Base-by-base conservation (phyloP, 192 early-diverging fungal species). In the Phlyctochytrium bullatum region DNA sequence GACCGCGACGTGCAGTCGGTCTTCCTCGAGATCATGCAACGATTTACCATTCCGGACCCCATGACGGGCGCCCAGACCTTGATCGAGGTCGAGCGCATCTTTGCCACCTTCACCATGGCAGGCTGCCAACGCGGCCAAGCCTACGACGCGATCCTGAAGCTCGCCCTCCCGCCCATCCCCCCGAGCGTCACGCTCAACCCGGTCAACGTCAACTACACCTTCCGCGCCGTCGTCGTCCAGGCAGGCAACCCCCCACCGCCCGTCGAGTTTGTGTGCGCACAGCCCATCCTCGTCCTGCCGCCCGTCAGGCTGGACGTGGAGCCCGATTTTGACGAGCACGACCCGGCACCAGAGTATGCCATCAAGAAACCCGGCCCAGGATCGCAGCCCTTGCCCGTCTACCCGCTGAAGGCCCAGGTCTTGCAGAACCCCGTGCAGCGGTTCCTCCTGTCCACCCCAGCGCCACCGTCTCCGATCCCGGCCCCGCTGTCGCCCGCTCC, bases 21-120 rank as follows among this genome's bases (percentile, higher is more conserved):
- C 20, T 57, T 57, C 27, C 6, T 57, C 6, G 54, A 57, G 54
- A 14, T 57, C 54, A 28, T 57, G 20, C 54, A 57, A 25, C 10
- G 27, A 28, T 14, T 57, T 27, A 28, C 4, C 27, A 6, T 57
- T 14, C 54, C 54, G 27, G 54, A 28, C 27, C 54, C 54, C 4
- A 57, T 25, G 54, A n/a, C n/a, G n/a, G 40, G 40, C 12, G 27
- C 4, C 6, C 54, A 10, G 14, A 25, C 4, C 6, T 10, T 14
- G 16, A 10, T 57, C 14, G 27, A 6, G 27, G 27, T 57, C 6
- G 54, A 57, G 25, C 12, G 54, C 4, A 57, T 57, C 54, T 14
- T 28, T 14, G 54, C 54, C 12, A 57, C 54, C 25, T 57, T 57
- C 25, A 27, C 10, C 14, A 6, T 57, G 54, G 12, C 54, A 28